Percentiles rank a stretch among this genome's conserved stretches.
Evolutionary conservation across 352 stramenopile genomes (phyloP).

Genomic region (Aphanomyces stellatus): DNA sequence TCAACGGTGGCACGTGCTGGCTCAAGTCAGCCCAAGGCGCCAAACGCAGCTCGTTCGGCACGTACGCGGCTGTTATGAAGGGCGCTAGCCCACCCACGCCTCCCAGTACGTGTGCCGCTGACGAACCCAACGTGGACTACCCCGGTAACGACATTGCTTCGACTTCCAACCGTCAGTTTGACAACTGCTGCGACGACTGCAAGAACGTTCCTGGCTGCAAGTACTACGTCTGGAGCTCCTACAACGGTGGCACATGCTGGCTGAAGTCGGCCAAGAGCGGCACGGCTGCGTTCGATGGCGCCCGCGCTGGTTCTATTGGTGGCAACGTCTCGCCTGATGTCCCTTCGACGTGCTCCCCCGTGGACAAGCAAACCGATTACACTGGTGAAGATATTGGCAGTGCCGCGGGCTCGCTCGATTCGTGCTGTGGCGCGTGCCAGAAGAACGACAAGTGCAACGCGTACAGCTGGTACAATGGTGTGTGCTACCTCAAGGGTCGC

Average conservation of each 20-base stretch:
- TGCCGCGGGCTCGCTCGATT: background rate
- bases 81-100: background rate
- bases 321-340: background rate
- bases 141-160: conserved; percentile 24
- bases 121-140: conserved; percentile 19
- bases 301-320: background rate
- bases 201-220: background rate
- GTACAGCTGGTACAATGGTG: conserved; percentile 3
- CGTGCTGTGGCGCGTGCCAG: conserved; percentile 16
- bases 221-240: background rate
- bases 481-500: conserved; percentile 12
- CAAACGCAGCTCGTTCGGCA: background rate
- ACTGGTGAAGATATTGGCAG: conserved; percentile 7
- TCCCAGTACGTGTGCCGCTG: background rate
- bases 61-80: background rate
- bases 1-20: conserved; percentile 15
- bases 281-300: background rate
- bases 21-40: conserved; percentile 6
- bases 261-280: conserved; percentile 1
- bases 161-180: conserved; percentile 5
- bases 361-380: background rate
- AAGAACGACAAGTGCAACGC: conserved; percentile 17
- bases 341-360: background rate
- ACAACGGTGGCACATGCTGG: conserved; percentile 14
- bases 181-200: conserved; percentile 29